phyloP scores from a whole-genome alignment of 495 filamentous ascomycete species.

The Extremus antarcticus region DNA sequence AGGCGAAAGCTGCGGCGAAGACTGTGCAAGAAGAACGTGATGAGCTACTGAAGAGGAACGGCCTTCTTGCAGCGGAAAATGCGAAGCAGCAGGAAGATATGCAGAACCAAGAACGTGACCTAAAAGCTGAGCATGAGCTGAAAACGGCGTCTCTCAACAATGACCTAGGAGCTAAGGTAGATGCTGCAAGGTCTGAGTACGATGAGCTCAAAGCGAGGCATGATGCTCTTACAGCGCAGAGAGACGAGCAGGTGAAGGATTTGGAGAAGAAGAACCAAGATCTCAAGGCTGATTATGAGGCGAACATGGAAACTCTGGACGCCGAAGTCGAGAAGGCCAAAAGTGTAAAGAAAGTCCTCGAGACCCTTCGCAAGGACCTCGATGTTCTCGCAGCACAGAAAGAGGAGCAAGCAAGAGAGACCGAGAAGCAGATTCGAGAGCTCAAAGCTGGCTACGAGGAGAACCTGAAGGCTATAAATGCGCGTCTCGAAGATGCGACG shows the following conservation, averaged over 20 bases:
- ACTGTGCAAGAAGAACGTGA: neutral
- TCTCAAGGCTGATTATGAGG: neutral
- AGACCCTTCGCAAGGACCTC: no score
- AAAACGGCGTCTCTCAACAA: neutral
- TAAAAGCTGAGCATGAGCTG: neutral
- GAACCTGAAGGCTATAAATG: neutral
- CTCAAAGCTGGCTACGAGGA: neutral
- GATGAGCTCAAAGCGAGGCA: neutral
- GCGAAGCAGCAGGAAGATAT: neutral
- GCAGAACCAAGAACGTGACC: neutral
- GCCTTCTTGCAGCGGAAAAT: neutral
- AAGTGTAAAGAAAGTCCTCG: neutral
- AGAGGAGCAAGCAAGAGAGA: neutral
- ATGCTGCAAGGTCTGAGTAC: neutral
- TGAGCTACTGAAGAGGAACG: neutral
- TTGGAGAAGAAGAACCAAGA: neutral
- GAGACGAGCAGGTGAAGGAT: neutral
- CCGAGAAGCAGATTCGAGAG: neutral
- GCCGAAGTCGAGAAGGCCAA: neutral
- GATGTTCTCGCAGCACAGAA: neutral
- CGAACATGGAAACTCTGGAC: neutral
- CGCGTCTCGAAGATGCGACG: neutral
- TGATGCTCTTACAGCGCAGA: neutral
- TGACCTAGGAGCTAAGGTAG: neutral
- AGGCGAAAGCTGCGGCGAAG: neutral